Percentiles rank a stretch among this genome's conserved stretches.
Evolutionary conservation across 192 early-diverging fungal genomes (phyloP).

Genomic region (Globomyces pollinis-pini): DNA sequence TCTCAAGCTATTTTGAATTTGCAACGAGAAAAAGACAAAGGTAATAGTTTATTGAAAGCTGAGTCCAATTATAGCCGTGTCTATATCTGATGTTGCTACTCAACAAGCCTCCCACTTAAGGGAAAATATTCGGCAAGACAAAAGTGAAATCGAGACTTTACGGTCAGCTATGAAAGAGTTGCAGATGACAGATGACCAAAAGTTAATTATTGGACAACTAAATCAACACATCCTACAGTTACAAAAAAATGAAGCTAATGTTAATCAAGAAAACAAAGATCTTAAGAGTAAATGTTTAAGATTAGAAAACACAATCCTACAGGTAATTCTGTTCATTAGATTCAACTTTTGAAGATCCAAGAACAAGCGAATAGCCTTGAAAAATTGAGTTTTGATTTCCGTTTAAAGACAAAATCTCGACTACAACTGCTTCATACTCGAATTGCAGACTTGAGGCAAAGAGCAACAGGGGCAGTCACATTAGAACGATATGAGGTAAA

Average conservation of each 20-base stretch:
- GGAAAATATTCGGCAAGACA: conserved; percentile 20
- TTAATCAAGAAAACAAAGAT: conserved; percentile 22
- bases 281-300: conserved; percentile 20
- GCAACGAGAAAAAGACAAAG: conserved; percentile 26
- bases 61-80: conserved; percentile 44
- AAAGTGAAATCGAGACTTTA: conserved; percentile 40
- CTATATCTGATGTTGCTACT: conserved; percentile 37
- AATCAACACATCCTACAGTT: conserved; percentile 47
- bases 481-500: conserved; percentile 33
- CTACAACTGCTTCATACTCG: conserved; percentile 24
- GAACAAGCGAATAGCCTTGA: conserved; percentile 21
- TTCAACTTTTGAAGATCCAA: not conserved
- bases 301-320: conserved; percentile 28
- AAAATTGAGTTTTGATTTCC: conserved; percentile 30
- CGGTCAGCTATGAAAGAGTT: conserved; percentile 37
- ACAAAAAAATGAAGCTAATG: conserved; percentile 36
- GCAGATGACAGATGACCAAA: conserved; percentile 50
- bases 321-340: conserved; percentile 20
- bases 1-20: too few species aligned
- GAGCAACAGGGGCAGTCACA: conserved; percentile 28
- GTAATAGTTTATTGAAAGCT: conserved; percentile 18
- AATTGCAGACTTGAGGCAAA: conserved; percentile 24
- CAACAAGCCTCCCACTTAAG: conserved; percentile 39
- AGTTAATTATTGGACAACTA: conserved; percentile 48
- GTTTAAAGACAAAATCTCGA: conserved; percentile 27